phyloP scores from a whole-genome alignment of 257 asterid genomes.

The Linaria vulgaris region DNA sequence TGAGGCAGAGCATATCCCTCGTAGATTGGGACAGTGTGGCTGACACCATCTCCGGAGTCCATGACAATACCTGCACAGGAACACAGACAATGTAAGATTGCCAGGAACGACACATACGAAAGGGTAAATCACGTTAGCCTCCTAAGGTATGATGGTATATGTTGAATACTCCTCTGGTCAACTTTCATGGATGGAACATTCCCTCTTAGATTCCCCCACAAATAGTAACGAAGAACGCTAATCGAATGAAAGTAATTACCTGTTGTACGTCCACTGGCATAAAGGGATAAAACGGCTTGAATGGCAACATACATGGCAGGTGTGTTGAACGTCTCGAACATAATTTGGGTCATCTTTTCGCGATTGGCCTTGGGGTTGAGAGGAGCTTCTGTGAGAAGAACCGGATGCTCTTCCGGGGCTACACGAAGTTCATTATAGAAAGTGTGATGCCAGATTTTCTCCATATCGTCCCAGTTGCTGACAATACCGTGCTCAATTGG shows the following conservation, averaged over 20 bases:
- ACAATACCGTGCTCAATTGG: conserved; percentile 3
- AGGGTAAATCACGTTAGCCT: no score
- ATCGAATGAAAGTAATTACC: not conserved
- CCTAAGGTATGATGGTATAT: no score
- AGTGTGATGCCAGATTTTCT: conserved; percentile 2
- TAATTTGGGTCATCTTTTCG: conserved; percentile 1
- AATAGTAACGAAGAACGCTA: no score
- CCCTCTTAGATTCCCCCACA: no score
- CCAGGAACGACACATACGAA: no score
- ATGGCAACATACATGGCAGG: conserved; percentile 1
- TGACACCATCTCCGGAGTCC: no score
- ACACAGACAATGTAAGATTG: no score
- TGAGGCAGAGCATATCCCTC: no score
- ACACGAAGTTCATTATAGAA: conserved; percentile 2
- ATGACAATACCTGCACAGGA: no score
- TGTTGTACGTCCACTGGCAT: not conserved
- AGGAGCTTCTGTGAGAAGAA: not conserved
- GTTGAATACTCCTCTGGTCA: no score
- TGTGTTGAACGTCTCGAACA: not conserved
- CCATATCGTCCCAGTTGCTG: not conserved
- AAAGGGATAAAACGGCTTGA: conserved; percentile 1
- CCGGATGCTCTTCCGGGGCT: conserved; percentile 3
- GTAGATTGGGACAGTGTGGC: no score
- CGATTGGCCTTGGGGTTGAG: not conserved
- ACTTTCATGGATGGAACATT: no score